A percentile compares a stretch with the other conserved stretches of the same genome.
Conservation (phyloP, 345 rosid genomes). For the Trapa incisa region DNA sequence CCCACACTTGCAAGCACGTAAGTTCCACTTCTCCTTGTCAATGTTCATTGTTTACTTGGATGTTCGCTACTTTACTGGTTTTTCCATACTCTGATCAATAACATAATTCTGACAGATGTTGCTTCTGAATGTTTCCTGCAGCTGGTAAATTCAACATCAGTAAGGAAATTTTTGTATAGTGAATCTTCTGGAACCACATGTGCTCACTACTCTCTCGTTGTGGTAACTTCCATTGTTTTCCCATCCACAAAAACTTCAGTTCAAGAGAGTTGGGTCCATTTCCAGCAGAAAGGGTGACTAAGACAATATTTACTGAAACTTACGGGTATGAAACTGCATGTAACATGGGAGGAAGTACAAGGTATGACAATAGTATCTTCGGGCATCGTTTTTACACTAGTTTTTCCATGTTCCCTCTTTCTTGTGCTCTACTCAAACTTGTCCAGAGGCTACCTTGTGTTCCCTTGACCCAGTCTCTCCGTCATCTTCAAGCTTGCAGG, state of each 20-base stretch:
- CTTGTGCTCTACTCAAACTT: background rate
- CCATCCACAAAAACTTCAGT: background rate
- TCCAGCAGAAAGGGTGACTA: background rate
- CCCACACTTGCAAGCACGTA: background rate
- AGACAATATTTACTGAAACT: background rate
- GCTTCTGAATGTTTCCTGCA: background rate
- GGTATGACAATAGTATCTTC: background rate
- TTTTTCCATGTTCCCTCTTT: background rate
- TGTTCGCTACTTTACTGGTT: background rate
- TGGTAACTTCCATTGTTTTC: no score
- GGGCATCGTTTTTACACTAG: background rate
- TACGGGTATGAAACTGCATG: background rate
- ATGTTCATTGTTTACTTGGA: background rate
- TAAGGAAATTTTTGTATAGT: background rate
- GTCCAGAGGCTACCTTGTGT: background rate
- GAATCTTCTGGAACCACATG: background rate
- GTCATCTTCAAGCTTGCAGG: background rate
- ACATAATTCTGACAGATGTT: background rate
- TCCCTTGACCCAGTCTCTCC: background rate
- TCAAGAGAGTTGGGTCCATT: background rate
- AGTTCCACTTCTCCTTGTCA: background rate
- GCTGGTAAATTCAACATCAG: constrained; percentile 1
- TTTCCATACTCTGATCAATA: background rate
- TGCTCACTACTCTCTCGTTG: background rate
- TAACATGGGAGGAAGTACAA: background rate